A percentile compares a stretch with the other conserved stretches of the same genome.
phyloP scores from a whole-genome alignment of 1,284 basidiomycete species.

The Leccinum subrobustum region DNA sequence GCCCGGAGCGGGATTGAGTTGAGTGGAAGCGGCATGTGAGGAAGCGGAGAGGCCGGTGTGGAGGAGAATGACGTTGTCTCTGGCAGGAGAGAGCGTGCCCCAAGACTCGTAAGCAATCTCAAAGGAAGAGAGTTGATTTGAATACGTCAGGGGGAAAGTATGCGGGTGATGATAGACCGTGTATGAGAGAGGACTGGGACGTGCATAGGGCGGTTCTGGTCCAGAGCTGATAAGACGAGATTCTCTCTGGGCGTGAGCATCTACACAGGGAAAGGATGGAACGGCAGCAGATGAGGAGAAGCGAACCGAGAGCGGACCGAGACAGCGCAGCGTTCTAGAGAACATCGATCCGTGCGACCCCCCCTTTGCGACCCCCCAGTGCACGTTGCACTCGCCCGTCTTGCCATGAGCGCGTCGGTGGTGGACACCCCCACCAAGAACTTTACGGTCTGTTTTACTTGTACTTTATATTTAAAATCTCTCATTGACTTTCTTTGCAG shows the following conservation, averaged over 20 bases:
- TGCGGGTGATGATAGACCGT: slow-evolving; percentile 58
- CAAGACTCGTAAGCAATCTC: slow-evolving; percentile 97
- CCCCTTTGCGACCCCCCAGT: background rate
- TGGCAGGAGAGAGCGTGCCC: slow-evolving; percentile 79
- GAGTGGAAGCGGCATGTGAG: slow-evolving; percentile 89
- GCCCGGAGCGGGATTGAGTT: slow-evolving; percentile 77
- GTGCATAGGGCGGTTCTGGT: slow-evolving; percentile 76
- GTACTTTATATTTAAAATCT: too few relatives aligned
- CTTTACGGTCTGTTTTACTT: background rate
- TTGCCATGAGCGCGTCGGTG: background rate
- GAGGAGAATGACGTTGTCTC: slow-evolving; percentile 92
- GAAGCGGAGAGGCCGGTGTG: slow-evolving; percentile 96
- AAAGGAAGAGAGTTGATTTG: slow-evolving; percentile 69
- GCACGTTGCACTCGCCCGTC: background rate
- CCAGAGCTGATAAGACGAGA: slow-evolving; percentile 50
- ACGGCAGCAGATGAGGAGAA: slow-evolving; percentile 29
- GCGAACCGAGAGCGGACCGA: background rate
- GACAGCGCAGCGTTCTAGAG: slow-evolving; percentile 2
- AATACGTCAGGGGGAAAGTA: slow-evolving; percentile 76
- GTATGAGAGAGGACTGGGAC: slow-evolving; percentile 71
- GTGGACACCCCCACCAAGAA: background rate
- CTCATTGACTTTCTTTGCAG: slow-evolving; percentile 27
- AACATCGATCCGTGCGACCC: background rate
- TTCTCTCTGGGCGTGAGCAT: slow-evolving; percentile 67
- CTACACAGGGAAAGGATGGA: slow-evolving; percentile 68